Conservation (phyloP, 2,329 filamentous ascomycete genomes). For the Fusarium tjaetaba region DNA sequence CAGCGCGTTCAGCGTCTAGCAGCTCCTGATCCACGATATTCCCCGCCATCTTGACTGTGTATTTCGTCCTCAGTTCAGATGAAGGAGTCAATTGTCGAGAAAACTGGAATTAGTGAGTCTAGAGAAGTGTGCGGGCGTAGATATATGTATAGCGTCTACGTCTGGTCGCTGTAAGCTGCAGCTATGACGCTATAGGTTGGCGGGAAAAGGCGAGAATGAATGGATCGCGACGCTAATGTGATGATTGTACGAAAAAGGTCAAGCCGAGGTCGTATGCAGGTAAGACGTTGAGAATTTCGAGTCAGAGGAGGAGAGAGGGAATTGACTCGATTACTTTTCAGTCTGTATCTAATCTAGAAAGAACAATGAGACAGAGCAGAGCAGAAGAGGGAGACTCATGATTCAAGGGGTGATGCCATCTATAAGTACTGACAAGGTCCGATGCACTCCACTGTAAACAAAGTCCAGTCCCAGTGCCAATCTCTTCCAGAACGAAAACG, state of each 20-base stretch:
- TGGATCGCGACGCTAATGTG: conserved; percentile 28
- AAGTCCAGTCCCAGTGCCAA: conserved; percentile 15
- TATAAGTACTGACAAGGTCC: conserved; percentile 29
- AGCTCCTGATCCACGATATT: conserved; percentile 66
- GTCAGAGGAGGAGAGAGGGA: neutral
- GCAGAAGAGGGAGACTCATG: neutral
- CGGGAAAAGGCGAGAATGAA: conserved; percentile 2
- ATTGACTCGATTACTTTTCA: conserved; percentile 1
- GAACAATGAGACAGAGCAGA: neutral
- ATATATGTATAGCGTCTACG: conserved; percentile 3
- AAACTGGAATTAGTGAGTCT: neutral
- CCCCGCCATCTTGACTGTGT: conserved; percentile 50
- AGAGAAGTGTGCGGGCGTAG: conserved; percentile 5
- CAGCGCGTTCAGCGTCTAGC: conserved; percentile 64
- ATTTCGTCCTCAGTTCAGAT: neutral
- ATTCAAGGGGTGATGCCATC: conserved; percentile 29
- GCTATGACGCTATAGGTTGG: conserved; percentile 39
- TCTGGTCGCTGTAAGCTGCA: conserved; percentile 13
- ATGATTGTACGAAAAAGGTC: conserved; percentile 8
- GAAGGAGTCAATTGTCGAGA: neutral
- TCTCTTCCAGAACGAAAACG: conserved; percentile 5
- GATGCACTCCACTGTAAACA: neutral
- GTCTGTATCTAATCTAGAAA: neutral
- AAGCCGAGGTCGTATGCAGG: conserved; percentile 16
- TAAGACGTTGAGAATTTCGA: neutral